Conservation (phyloP, 441 rosid genomes). For the Adansonia grandidieri region DNA sequence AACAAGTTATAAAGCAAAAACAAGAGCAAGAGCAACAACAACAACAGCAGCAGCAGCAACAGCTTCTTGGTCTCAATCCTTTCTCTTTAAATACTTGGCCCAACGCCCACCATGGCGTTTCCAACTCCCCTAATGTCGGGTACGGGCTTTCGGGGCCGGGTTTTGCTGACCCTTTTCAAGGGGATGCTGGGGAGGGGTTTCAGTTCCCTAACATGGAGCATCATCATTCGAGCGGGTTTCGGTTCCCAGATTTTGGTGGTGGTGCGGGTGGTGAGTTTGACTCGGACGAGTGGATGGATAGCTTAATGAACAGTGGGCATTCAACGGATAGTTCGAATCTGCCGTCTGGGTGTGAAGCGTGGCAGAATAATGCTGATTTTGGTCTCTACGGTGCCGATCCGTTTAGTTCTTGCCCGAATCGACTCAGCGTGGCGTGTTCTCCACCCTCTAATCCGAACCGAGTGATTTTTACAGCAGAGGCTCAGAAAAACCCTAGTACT, state of each 20-base stretch:
- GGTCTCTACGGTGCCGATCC: slow-evolving; percentile 62
- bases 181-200: slow-evolving; percentile 50
- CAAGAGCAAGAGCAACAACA: slow-evolving; percentile 78
- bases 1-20: slow-evolving; percentile 87
- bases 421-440: slow-evolving; percentile 49
- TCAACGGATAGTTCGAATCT: slow-evolving; percentile 68
- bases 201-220: slow-evolving; percentile 63
- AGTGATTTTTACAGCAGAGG: slow-evolving; percentile 43
- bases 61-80: slow-evolving; percentile 49
- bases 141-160: slow-evolving; percentile 45
- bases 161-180: slow-evolving; percentile 69
- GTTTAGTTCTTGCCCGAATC: slow-evolving; percentile 52
- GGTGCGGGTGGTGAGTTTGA: slow-evolving; percentile 69
- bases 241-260: slow-evolving; percentile 56
- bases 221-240: slow-evolving; percentile 52
- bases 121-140: slow-evolving; percentile 42
- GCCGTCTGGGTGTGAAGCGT: slow-evolving; percentile 65
- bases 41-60: slow-evolving; percentile 51
- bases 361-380: slow-evolving; percentile 61
- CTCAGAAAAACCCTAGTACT: slow-evolving; percentile 37
- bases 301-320: slow-evolving; percentile 66
- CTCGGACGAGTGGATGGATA: slow-evolving; percentile 92
- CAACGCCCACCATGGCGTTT: slow-evolving; percentile 25
- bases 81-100: slow-evolving; percentile 59
- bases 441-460: slow-evolving; percentile 56